These are phyloP conservation scores for Chalciporus pseudorubinellus DNA, from an alignment of 768 basidiomycete species.

Conservation along the genomic window DNA sequence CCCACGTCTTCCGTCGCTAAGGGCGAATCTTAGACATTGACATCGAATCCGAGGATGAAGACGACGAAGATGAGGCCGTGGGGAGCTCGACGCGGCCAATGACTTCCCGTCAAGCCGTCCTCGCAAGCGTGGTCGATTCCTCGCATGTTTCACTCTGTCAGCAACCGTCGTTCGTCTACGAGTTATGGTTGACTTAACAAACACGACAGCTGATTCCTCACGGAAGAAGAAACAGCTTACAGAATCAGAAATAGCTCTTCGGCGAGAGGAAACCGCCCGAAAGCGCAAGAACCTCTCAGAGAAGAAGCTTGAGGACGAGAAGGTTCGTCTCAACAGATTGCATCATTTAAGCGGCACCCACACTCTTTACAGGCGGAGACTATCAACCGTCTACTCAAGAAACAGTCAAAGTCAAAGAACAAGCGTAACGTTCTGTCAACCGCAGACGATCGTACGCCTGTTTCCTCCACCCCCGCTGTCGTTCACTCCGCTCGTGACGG, in stretches of 20 bases:
- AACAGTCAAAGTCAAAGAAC: constrained; percentile 68
- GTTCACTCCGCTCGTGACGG: constrained; percentile 30
- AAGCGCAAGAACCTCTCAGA: constrained; percentile 79
- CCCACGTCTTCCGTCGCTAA: neutral
- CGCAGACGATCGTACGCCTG: constrained; percentile 43
- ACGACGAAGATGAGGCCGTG: constrained; percentile 41
- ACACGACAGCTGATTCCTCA: constrained; percentile 11
- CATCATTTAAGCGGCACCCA: neutral
- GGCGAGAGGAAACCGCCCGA: constrained; percentile 76
- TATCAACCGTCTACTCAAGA: constrained; percentile 85
- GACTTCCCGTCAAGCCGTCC: constrained; percentile 66
- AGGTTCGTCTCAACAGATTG: constrained; percentile 42
- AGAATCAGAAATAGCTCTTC: constrained; percentile 68
- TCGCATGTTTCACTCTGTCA: constrained; percentile 65
- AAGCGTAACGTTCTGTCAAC: constrained; percentile 53
- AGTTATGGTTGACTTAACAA: neutral
- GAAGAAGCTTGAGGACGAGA: constrained; percentile 84
- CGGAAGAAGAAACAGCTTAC: constrained; percentile 65
- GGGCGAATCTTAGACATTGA: constrained; percentile 33
- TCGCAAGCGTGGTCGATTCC: constrained; percentile 66
- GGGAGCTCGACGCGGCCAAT: constrained; percentile 37
- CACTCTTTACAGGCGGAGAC: constrained; percentile 69
- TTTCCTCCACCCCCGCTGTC: constrained; percentile 28
- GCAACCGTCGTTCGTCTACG: neutral
- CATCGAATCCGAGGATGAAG: constrained; percentile 42